Conservation (phyloP, 1,139 yeast genomes). For the Diutina scorzettiae region DNA sequence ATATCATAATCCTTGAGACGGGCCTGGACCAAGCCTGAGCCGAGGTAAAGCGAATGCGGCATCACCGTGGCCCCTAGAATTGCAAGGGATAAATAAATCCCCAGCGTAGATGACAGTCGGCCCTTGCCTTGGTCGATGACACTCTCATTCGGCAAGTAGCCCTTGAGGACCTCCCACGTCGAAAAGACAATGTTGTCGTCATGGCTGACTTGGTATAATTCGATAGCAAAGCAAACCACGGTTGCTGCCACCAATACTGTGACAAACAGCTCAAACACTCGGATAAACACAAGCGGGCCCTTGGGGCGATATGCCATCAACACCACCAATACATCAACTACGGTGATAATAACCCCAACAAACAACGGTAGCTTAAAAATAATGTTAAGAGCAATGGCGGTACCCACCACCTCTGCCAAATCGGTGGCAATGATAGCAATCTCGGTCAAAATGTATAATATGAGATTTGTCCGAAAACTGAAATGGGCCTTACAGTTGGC, state of each 20-base stretch:
- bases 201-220: slow-evolving; percentile 36
- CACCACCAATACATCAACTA: slow-evolving; percentile 31
- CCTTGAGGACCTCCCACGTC: slow-evolving; percentile 45
- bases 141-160: slow-evolving; percentile 68
- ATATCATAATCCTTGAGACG: slow-evolving; percentile 73
- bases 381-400: slow-evolving; percentile 12
- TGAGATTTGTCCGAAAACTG: slow-evolving; percentile 46
- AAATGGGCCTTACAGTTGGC: slow-evolving; percentile 73
- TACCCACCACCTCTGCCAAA: slow-evolving; percentile 13
- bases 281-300: slow-evolving; percentile 65
- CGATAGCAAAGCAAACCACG: slow-evolving; percentile 74
- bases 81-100: slow-evolving; percentile 74
- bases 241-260: slow-evolving; percentile 69
- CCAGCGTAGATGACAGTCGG: slow-evolving; percentile 17
- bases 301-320: slow-evolving; percentile 83
- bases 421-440: slow-evolving; percentile 38
- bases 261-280: slow-evolving; percentile 77
- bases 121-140: slow-evolving; percentile 48
- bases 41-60: slow-evolving; percentile 92
- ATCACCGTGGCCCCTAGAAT: slow-evolving; percentile 94
- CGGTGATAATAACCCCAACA: slow-evolving; percentile 11
- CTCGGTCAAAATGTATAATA: slow-evolving; percentile 67
- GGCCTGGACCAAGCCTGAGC: slow-evolving; percentile 89
- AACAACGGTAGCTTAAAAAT: slow-evolving; percentile 11
- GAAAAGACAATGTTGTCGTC: slow-evolving; percentile 28